Conservation (phyloP, 352 stramenopile genomes). For the Thraustotheca clavata region DNA sequence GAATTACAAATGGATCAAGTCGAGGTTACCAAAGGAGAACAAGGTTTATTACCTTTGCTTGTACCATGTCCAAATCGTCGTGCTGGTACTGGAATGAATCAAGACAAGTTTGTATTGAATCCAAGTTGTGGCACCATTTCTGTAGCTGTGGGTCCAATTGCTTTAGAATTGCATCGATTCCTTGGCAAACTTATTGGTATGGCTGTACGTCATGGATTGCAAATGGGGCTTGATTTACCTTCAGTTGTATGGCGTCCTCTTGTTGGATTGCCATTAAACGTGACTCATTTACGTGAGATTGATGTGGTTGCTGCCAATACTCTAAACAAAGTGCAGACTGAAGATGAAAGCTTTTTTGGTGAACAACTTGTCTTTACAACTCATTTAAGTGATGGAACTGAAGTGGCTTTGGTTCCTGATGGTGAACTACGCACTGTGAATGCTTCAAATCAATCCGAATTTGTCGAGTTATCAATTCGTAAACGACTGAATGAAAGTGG, state of each 20-base stretch:
- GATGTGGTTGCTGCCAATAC: constrained; percentile 64
- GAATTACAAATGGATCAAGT: constrained; percentile 89
- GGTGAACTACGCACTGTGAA: constrained; percentile 66
- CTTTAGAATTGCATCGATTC: constrained; percentile 91
- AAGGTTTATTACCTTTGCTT: constrained; percentile 78
- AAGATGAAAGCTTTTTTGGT: constrained; percentile 36
- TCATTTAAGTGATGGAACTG: constrained; percentile 67
- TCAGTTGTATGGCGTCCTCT: constrained; percentile 82
- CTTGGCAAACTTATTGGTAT: constrained; percentile 95
- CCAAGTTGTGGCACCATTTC: constrained; percentile 40
- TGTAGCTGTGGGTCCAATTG: constrained; percentile 77
- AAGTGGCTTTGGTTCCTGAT: constrained; percentile 55
- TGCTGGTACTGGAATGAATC: constrained; percentile 78
- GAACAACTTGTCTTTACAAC: constrained; percentile 72
- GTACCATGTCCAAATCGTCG: constrained; percentile 85
- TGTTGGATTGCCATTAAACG: constrained; percentile 60
- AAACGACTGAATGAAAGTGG: constrained; percentile 69
- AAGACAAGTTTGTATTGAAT: constrained; percentile 90
- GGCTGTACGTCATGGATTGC: constrained; percentile 91
- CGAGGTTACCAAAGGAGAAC: constrained; percentile 74
- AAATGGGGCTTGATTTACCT: constrained; percentile 89
- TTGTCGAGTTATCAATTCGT: constrained; percentile 59
- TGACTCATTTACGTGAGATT: constrained; percentile 68
- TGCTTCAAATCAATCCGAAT: constrained; percentile 43
- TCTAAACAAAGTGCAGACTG: constrained; percentile 45